Conservation (phyloP, 2,329 filamentous ascomycete genomes). For the Calonectria pseudoturangicola region DNA sequence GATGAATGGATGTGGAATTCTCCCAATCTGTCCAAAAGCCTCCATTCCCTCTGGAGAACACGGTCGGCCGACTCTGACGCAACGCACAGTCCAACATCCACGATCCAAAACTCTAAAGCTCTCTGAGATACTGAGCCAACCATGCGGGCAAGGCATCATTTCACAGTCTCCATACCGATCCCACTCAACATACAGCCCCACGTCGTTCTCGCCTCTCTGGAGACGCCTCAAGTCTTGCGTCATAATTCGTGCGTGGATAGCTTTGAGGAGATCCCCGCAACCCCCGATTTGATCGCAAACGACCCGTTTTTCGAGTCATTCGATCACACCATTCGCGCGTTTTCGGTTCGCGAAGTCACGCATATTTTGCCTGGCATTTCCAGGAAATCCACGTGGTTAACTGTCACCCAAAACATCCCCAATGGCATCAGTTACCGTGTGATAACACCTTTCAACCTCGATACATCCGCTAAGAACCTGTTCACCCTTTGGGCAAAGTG, state of each 20-base stretch:
- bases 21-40: neutral
- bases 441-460: conserved; percentile 52
- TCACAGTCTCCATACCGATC: conserved; percentile 6
- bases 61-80: neutral
- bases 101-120: too few species aligned
- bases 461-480: conserved; percentile 48
- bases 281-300: neutral
- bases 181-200: conserved; percentile 3
- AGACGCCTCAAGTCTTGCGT: neutral
- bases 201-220: neutral
- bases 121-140: neutral
- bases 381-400: conserved; percentile 62
- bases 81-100: neutral
- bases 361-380: conserved; percentile 60
- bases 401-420: conserved; percentile 63
- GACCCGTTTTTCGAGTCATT: conserved; percentile 15
- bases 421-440: conserved; percentile 63
- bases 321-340: conserved; percentile 12
- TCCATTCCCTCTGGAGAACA: neutral
- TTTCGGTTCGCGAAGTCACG: conserved; percentile 49
- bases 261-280: conserved; percentile 16
- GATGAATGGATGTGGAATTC: neutral
- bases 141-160: conserved; percentile 16
- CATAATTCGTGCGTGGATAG: conserved; percentile 8
- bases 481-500: conserved; percentile 61